These are phyloP conservation scores for barley (Hordeum vulgare) DNA, from an alignment of 176 grass and related monocot genomes.

Conservation along the genomic window DNA sequence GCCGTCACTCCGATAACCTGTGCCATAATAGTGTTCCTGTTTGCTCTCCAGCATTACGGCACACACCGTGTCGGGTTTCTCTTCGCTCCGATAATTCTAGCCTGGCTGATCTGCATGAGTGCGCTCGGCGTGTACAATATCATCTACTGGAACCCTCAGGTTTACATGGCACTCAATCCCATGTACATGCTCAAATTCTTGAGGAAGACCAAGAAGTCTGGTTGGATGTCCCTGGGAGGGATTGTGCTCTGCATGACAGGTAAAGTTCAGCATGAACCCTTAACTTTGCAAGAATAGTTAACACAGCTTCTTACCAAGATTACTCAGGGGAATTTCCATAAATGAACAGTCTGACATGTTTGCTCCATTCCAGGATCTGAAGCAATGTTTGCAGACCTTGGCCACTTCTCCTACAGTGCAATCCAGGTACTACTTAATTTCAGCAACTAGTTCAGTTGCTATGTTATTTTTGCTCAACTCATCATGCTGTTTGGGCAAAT, in stretches of 20 bases:
- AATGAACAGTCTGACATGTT: neutral
- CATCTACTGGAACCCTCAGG: conserved; percentile 60
- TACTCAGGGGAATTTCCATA: neutral
- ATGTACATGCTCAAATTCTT: conserved; percentile 77
- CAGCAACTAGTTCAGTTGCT: neutral
- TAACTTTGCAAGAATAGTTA: no score
- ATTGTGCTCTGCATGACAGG: conserved; percentile 96
- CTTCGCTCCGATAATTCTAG: conserved; percentile 76
- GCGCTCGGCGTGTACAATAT: conserved; percentile 86
- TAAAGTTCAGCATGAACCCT: conserved; percentile 1
- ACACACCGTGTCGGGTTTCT: conserved; percentile 79
- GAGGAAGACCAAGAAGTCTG: conserved; percentile 84
- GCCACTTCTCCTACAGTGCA: conserved; percentile 88
- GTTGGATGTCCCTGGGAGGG: conserved; percentile 96
- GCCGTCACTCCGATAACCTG: conserved; percentile 86
- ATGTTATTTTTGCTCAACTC: neutral
- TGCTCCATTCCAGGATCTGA: conserved; percentile 66
- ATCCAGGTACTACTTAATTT: conserved; percentile 59
- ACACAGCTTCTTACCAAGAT: neutral
- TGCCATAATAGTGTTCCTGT: conserved; percentile 66
- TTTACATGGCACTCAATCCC: conserved; percentile 75
- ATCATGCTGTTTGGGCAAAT: neutral
- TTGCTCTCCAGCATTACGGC: conserved; percentile 89
- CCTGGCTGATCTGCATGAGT: conserved; percentile 79
- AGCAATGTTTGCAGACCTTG: conserved; percentile 99